phyloP scores from a whole-genome alignment of 495 filamentous ascomycete species.

The Polyplosphaeria fusca region DNA sequence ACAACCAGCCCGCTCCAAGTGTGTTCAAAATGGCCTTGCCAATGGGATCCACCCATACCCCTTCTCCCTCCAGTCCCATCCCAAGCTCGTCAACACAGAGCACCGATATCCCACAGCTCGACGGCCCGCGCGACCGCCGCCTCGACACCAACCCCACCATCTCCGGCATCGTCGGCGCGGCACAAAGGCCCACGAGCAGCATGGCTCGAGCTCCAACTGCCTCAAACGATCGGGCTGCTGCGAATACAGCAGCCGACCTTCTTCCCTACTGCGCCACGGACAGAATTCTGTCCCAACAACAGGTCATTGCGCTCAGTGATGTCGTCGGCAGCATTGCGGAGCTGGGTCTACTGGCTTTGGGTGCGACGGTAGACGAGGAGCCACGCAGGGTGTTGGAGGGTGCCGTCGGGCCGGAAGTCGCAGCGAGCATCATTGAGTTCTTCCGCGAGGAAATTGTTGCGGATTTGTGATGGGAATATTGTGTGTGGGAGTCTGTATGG shows the following conservation, averaged over 20 bases:
- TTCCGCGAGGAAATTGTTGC: slow-evolving; percentile 35
- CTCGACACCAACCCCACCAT: not conserved
- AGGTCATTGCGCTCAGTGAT: slow-evolving; percentile 31
- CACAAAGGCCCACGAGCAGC: not conserved
- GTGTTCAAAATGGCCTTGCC: too few species aligned
- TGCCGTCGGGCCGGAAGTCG: slow-evolving; percentile 32
- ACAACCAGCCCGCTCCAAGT: too few species aligned
- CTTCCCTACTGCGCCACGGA: slow-evolving; percentile 33
- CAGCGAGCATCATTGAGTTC: slow-evolving; percentile 33
- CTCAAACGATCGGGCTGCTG: not conserved
- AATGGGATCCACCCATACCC: too few species aligned
- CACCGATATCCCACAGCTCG: not conserved
- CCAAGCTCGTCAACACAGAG: too few species aligned
- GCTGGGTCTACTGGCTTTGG: slow-evolving; percentile 12
- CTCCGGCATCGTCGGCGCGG: not conserved
- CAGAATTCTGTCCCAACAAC: slow-evolving; percentile 28
- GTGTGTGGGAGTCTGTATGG: too few species aligned
- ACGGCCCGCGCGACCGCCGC: not conserved
- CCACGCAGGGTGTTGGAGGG: slow-evolving; percentile 9
- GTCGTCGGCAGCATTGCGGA: slow-evolving; percentile 27
- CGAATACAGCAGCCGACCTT: slow-evolving; percentile 25
- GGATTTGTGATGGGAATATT: slow-evolving; percentile 21
- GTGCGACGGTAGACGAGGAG: slow-evolving; percentile 7
- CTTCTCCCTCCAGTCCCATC: too few species aligned
- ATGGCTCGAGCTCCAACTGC: not conserved